Base-by-base conservation (phyloP, 345 rosid species). In the Eutrema japonicum region DNA sequence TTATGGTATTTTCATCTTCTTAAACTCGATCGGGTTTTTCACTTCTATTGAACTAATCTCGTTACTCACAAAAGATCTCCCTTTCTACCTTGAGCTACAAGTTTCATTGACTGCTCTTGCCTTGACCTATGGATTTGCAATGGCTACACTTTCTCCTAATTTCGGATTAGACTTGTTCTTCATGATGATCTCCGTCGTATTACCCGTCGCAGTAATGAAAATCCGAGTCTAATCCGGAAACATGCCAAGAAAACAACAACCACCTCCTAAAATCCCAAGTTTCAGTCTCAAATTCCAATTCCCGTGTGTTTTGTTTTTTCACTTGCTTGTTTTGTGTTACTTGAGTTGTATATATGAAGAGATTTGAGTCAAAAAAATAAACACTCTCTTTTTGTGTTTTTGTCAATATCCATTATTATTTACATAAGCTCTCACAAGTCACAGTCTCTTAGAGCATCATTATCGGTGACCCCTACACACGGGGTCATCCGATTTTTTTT, bases 41-140 rank as follows among this genome's bases (percentile, higher is more conserved):
- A 70, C 67, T 13, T 64, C 76, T 2, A 36, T 70, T 41, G 68
- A 77, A 64, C 65, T 76, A 0, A 77, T 71, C 61, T 70, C 72
- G 9, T 32, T 50, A 42, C 68, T 71, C 35, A 71, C 76, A 47
- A 71, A 54, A 16, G 72, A 68, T 47, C 64, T 71, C 1, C 72
- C 77, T 48, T 77, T 71, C 43, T 58, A 64, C 54, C 72, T 77
- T 71, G 80, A 77, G 63, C 41, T 71, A 4, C 80, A 77, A 64
- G 76, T 77, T 58, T 77, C 72, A 41, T 12, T 71, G 29, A 56
- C 2, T 71, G 80, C 57, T 48, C 2, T 77, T 57, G 67, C 68
- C 47, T 77, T 77, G 9, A 77, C 76, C 33, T 77, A 77, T 71
- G 80, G 72, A 38, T 77, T 77, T 58, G 72, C 63, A 64, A 71